Evolutionary conservation across 2,329 filamentous ascomycete species (phyloP).

Genomic region (Blastomyces silverae): DNA sequence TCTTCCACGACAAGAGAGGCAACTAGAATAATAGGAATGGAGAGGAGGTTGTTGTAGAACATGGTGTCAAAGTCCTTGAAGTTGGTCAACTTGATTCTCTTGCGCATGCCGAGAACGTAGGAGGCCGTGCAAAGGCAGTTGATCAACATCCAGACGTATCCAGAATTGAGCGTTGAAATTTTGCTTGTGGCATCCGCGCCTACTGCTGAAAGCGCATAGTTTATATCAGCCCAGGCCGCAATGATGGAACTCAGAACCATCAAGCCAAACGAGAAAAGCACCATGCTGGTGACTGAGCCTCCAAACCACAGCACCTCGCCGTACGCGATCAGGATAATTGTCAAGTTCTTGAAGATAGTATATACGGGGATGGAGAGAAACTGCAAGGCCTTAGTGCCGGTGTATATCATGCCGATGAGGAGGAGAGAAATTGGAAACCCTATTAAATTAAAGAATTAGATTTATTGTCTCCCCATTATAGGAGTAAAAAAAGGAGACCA

Average conservation of each 20-base stretch:
- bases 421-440: slow-evolving; percentile 96
- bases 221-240: slow-evolving; percentile 95
- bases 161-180: slow-evolving; percentile 84
- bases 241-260: slow-evolving; percentile 95
- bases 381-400: slow-evolving; percentile 88
- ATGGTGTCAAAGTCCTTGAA: slow-evolving; percentile 99
- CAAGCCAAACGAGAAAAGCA: slow-evolving; percentile 86
- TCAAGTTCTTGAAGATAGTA: slow-evolving; percentile 99
- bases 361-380: slow-evolving; percentile 97
- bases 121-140: slow-evolving; percentile 93
- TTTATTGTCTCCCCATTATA: not conserved
- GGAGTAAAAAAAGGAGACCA: not conserved
- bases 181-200: slow-evolving; percentile 60
- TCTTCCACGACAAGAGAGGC: slow-evolving; percentile 80
- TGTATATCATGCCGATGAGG: slow-evolving; percentile 99
- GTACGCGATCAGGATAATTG: slow-evolving; percentile 97
- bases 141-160: slow-evolving; percentile 95
- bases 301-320: slow-evolving; percentile 98
- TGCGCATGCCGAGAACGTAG: slow-evolving; percentile 89
- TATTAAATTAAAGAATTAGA: slow-evolving; percentile 35
- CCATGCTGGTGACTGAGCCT: slow-evolving; percentile 77
- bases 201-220: slow-evolving; percentile 63
- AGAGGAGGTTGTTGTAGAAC: slow-evolving; percentile 99
- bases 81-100: slow-evolving; percentile 98
- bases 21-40: slow-evolving; percentile 81